A percentile compares a stretch with the other conserved stretches of the same genome.
These are phyloP conservation scores for Yarrowia bubula DNA, from an alignment of 805 yeast genomes.

Conservation along the genomic window DNA sequence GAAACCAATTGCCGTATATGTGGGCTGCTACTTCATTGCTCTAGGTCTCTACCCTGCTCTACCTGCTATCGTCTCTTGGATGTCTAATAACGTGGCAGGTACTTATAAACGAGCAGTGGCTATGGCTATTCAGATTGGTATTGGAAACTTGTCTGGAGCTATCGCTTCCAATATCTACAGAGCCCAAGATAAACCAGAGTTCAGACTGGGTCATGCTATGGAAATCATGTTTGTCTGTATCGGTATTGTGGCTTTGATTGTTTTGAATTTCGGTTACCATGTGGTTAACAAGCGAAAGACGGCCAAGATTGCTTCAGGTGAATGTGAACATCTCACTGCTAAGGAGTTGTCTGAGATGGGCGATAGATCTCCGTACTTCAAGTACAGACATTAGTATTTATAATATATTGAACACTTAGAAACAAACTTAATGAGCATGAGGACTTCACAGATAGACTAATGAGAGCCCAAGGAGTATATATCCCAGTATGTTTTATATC, in stretches of 20 bases:
- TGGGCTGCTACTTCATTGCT: constrained; percentile 55
- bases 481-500: no score
- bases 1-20: constrained; percentile 42
- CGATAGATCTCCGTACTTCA: neutral
- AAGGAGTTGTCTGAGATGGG: constrained; percentile 7
- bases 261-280: constrained; percentile 14
- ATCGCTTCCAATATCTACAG: constrained; percentile 55
- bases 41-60: constrained; percentile 56
- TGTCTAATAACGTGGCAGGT: constrained; percentile 54
- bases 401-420: neutral
- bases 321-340: neutral
- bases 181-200: constrained; percentile 52
- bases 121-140: constrained; percentile 56
- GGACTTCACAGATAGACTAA: no score
- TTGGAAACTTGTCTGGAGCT: constrained; percentile 65
- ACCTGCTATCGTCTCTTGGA: constrained; percentile 62
- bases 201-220: constrained; percentile 50
- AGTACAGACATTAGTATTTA: constrained; percentile 5
- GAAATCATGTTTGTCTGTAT: constrained; percentile 46
- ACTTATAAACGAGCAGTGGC: constrained; percentile 55
- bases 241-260: constrained; percentile 34
- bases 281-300: neutral
- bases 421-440: no score
- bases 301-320: neutral
- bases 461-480: no score